These are phyloP conservation scores for Backusella liffmaniae DNA, from an alignment of 192 early-diverging fungal species.

Conservation along the genomic window DNA sequence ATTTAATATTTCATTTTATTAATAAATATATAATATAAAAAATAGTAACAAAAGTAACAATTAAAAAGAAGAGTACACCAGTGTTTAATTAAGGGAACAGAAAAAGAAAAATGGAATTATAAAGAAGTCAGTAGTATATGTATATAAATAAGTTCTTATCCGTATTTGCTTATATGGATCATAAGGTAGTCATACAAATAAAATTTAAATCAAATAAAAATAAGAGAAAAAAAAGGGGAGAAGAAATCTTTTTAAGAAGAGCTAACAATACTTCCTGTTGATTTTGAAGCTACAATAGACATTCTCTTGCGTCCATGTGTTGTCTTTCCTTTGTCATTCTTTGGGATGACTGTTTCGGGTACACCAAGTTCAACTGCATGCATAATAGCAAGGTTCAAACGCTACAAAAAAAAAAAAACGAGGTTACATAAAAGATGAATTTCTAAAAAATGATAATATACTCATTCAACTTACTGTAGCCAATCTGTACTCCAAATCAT, in stretches of 20 bases:
- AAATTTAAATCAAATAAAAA: background rate
- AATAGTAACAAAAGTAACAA: background rate
- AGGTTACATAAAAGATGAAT: background rate
- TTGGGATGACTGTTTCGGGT: constrained; percentile 18
- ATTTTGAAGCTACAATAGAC: constrained; percentile 27
- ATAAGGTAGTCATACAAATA: background rate
- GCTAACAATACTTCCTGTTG: constrained; percentile 11
- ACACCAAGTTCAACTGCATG: constrained; percentile 35
- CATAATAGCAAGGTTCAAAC: constrained; percentile 33
- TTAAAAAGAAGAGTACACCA: background rate
- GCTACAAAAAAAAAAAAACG: constrained; percentile 14
- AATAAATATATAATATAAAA: background rate
- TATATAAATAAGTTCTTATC: constrained; percentile 4
- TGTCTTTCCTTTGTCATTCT: constrained; percentile 22
- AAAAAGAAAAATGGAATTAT: background rate
- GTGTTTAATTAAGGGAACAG: background rate
- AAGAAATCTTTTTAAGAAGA: background rate
- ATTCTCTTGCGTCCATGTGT: constrained; percentile 38
- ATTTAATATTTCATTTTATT: background rate
- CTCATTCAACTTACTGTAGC: constrained; percentile 25
- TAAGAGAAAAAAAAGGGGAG: background rate
- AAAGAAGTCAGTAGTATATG: background rate
- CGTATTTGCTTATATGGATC: background rate
- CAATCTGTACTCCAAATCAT: constrained; percentile 53
- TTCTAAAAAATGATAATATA: background rate